These are phyloP conservation scores for Petrea volubilis DNA, from an alignment of 257 asterid genomes.

Conservation along the genomic window DNA sequence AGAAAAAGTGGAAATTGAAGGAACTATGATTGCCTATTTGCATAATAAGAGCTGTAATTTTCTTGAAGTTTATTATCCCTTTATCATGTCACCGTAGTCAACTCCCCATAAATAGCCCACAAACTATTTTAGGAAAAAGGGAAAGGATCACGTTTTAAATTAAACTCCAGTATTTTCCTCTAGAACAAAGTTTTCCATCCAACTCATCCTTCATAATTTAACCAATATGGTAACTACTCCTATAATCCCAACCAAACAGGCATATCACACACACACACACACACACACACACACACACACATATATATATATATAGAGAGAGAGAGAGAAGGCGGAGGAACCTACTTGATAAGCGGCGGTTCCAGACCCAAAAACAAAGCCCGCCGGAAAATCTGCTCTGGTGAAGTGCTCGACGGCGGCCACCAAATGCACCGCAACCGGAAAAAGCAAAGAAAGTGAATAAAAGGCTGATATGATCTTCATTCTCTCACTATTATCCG, in stretches of 20 bases:
- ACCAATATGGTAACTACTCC: neutral
- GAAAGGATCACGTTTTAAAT: too few relatives aligned
- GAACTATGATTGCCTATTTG: neutral
- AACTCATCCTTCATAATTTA: too few relatives aligned
- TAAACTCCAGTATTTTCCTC: neutral
- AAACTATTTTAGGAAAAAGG: too few relatives aligned
- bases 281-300: neutral
- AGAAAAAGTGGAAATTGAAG: neutral
- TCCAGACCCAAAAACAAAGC: constrained; percentile 40
- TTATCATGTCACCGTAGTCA: too few relatives aligned
- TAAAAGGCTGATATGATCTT: neutral
- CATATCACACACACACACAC: neutral
- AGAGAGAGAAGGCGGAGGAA: neutral
- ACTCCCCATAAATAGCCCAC: too few relatives aligned
- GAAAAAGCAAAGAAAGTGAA: neutral
- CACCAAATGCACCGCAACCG: constrained; percentile 7
- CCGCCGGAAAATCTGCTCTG: constrained; percentile 37
- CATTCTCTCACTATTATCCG: neutral
- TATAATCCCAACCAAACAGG: neutral
- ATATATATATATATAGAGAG: too few relatives aligned
- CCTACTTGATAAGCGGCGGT: constrained; percentile 36
- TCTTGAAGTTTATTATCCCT: neutral
- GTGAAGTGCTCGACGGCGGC: constrained; percentile 21
- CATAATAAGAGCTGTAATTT: neutral
- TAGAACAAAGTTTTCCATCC: too few relatives aligned